Base-by-base conservation (phyloP, 495 filamentous ascomycete genomes). In the Penicillium daleae region DNA sequence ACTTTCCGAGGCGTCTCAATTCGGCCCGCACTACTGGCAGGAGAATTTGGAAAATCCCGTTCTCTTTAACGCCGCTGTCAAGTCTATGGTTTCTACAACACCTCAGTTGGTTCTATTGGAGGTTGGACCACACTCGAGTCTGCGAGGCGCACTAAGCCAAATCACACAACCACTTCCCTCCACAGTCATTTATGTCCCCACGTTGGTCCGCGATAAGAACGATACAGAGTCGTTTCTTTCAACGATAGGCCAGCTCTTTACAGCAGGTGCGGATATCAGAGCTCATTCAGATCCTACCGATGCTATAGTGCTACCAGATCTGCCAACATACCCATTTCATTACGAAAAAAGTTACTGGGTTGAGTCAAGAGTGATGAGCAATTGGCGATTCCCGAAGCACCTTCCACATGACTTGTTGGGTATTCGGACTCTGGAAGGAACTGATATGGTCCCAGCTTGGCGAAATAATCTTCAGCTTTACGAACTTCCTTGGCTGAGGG, bases 401-500 rank as follows among this genome's bases (percentile, higher is more conserved):
- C 33, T 37, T 37, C 33, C 33, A 37, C 33, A 37, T 37, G 33
- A 37, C 33, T 37, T 37, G 33, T 37, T 37, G 33, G 33, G 33
- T 37, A 37, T 37, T 37, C 33, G 33, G 10, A 37, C 10, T 12
- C 33, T 37, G 33, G 33, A 37, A 2, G 33, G 33, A 37, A 37
- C 33, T 37, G 33, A 37, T 37, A 37, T 37, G 33, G 33, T 15
- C 33, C 33, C 33, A 37, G 15, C 33, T 37, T 37, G 33, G 33
- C 33, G 33, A 37, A 37, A 37, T 62, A 32, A 82, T 0, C 35
- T 87, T 9, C 63, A 66, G 0, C 56, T 79, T 6, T 73, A 80
- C 2, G 67, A 81, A 33, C 68, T 79, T 6, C 79, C 76, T 0
- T 86, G 84, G 84, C 57, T 86, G 4, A 58, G 60, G 17, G 83